Base-by-base conservation (phyloP, 495 filamentous ascomycete species). In the Daldinia loculata region DNA sequence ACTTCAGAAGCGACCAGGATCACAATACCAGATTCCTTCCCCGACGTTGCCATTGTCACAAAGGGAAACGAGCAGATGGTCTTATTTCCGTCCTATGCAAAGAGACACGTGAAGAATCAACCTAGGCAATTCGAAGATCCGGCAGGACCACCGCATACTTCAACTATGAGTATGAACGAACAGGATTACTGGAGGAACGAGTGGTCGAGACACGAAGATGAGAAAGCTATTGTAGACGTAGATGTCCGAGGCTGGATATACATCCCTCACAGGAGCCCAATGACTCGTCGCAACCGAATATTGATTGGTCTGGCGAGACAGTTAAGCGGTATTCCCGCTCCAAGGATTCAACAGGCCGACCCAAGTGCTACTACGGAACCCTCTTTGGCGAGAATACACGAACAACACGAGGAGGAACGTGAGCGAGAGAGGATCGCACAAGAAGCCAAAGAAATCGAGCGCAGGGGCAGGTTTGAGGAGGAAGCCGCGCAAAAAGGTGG, bases 161-260 rank as follows among this genome's bases (percentile, higher is more conserved):
- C 70, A 4, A 66, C 62, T n/a, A 58, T 73, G 38, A 53, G 72
- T 5, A 66, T 81, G 51, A 81, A 81, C 12, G 87, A 90, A 67
- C 85, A 86, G 17, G 88, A 90, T 57, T 93, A 90, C 74, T 91
- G 91, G 85, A 83, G 80, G 39, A 79, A 86, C 30, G 86, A 92
- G 72, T 94, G 90, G 90, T 85, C 91, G 17, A 84, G 85, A 62
- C 80, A 87, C 30, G 89, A 93, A 75, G 89, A 92, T 48, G 90
- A 92, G 61, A 90, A 91, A 74, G 91, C 93, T 12, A 81, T 97
- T 15, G 92, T 97, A 3, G 93, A 96, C 77, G 93, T 98, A 3
- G 95, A 99, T 78, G 91, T 98, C 15, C 87, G 94, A 60, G 95
- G 95, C 22, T 99, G 96, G 95, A 86, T 98, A 51, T 97, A 95